Evolutionary conservation across 2,329 filamentous ascomycete genomes (phyloP).

Genomic region (Periconia sp.): DNA sequence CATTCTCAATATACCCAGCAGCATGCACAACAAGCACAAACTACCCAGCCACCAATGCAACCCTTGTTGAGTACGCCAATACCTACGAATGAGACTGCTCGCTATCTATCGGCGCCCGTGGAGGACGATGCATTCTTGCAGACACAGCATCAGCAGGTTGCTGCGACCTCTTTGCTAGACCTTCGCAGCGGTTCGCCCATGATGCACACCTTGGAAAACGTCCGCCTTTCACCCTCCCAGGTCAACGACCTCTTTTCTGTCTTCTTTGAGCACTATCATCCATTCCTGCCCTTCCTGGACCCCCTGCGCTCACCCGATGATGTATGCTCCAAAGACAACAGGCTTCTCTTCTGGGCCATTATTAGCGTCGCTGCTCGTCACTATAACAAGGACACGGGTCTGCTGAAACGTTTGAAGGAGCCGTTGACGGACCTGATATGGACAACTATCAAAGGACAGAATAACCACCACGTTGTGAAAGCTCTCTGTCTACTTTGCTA

Average conservation of each 20-base stretch:
- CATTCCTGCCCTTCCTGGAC: conserved; percentile 75
- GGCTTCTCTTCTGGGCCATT: conserved; percentile 84
- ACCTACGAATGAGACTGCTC: conserved; percentile 21
- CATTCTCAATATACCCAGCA: background rate
- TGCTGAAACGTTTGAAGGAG: conserved; percentile 67
- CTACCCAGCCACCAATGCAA: background rate
- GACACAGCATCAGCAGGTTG: conserved; percentile 41
- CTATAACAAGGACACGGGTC: conserved; percentile 62
- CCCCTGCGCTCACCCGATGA: conserved; percentile 66
- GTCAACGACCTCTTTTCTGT: conserved; percentile 66
- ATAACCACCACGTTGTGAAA: conserved; percentile 79
- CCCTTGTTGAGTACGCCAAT: conserved; percentile 30
- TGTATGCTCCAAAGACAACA: conserved; percentile 74
- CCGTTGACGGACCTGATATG: conserved; percentile 72
- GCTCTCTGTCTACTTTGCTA: conserved; percentile 77
- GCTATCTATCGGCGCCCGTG: conserved; percentile 23
- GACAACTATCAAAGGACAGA: conserved; percentile 76
- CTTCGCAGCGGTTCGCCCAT: conserved; percentile 53
- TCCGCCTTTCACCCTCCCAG: conserved; percentile 47
- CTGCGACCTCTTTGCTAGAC: conserved; percentile 43
- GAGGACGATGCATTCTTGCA: conserved; percentile 41
- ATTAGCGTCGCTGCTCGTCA: conserved; percentile 74
- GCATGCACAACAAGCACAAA: background rate
- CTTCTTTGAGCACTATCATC: conserved; percentile 76
- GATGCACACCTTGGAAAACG: conserved; percentile 59